Base-by-base conservation (phyloP, 78 protist species). In the Polysphondylium violaceum region DNA sequence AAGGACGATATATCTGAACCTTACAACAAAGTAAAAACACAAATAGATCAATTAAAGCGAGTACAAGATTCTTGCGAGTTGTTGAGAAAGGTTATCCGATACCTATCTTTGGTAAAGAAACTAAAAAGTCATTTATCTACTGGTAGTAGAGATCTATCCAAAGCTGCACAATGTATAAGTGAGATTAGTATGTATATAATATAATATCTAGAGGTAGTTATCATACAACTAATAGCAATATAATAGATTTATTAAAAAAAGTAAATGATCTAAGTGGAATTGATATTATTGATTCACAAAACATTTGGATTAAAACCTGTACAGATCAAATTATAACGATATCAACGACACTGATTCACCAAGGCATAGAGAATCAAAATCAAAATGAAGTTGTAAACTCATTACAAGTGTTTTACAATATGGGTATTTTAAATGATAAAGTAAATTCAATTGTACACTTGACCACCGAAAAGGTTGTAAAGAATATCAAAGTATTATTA, bases 141-240 rank as follows among this genome's bases (percentile, higher is more conserved):
- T 35, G 87, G 78, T 44, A 36, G 43, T 35, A 60, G 94, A 67
- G 94, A 88, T 47, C 25, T 88, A 67, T 41, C 87, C 21, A 88
- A 88, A 76, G 73, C 94, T 19, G 94, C 94, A 7, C 94, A 88
- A 76, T 76, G 86, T 27, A 76, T 88, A 35, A 51, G 64, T 51
- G 94, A 88, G 41, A 63, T 88, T 44, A 41, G 85, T 75, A 87
- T 9, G 41, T 25, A 3, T 55, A 43, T 40, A 16, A n/a, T n/a
- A n/a, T n/a, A n/a, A n/a, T n/a, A n/a, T n/a, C n/a, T n/a, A n/a
- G n/a, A n/a, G n/a, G n/a, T n/a, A n/a, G n/a, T n/a, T n/a, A n/a
- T n/a, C n/a, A n/a, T n/a, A n/a, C n/a, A n/a, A n/a, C n/a, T n/a
- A n/a, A n/a, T n/a, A n/a, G 6, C 14, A 44, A 69, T 68, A 36